Evolutionary conservation across 192 early-diverging fungal species (phyloP), one percentile per base, ranked within the genome.

Genomic region (Phycomyces blakesleeanus): DNA sequence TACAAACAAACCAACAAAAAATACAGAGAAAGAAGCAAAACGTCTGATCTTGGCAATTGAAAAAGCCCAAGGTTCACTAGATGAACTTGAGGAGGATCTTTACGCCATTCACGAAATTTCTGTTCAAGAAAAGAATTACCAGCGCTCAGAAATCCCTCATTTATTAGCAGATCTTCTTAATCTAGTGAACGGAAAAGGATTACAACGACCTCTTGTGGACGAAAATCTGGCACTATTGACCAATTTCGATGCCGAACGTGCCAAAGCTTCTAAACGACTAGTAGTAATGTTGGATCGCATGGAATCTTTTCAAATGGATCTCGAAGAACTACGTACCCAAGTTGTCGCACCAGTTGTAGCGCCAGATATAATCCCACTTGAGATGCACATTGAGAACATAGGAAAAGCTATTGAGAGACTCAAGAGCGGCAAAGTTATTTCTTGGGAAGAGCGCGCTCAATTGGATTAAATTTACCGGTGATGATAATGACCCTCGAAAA

Each of bases 271-370:
- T 10, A 50, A 61, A 12, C 68, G 73, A 57, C 42, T 83, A 11
- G 63, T 78, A 26, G 34, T 72, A 3, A 73, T 75, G 41, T 50
- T 81, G 15, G 77, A 68, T 59, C 63, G 76, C 41, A 57, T 83
- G 68, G 76, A 78, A 1, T 69, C 76, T 0, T 79, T 81, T 57
- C 79, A 83, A 57, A 67, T 77, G 39, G 82, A 83, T 65, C 65
- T 83, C 25, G 78, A 78, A 29, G 68, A 79, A 34, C 55, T 83
- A 34, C 53, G 82, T 18, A 65, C 78, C 16, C 73, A 75, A 49
- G 68, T 81, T 2, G 66, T 76, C 0, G 59, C 55, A 15, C 79
- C 79, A 14, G 68, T 74, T 47, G 40, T 74, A 2, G 49, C 64
- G 5, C 60, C 71, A 8, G 71, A 73, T 12, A 37, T 51, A 20